These are phyloP conservation scores for Grosmannia huntii DNA, from an alignment of 2,329 filamentous ascomycete genomes.

Conservation along the genomic window DNA sequence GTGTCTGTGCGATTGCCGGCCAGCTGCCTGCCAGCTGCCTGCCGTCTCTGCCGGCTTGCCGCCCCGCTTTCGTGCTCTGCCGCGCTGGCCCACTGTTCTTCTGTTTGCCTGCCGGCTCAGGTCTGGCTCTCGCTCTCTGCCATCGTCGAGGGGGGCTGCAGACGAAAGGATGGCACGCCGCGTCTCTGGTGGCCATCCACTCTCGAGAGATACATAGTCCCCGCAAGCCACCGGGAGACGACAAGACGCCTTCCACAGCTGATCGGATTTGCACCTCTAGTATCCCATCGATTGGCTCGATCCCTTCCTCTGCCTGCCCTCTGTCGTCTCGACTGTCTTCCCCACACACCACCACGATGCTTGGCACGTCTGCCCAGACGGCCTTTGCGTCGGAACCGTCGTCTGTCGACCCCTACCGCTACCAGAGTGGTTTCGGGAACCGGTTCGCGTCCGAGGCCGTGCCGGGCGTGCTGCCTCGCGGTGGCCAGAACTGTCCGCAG, in stretches of 20 bases:
- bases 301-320: background rate
- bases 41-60: background rate
- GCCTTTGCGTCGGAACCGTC: background rate
- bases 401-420: conserved; percentile 30
- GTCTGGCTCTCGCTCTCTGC: background rate
- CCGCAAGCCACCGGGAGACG: background rate
- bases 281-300: background rate
- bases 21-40: too few relatives aligned
- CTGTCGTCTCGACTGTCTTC: too few relatives aligned
- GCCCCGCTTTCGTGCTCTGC: background rate
- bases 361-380: conserved; percentile 10
- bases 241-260: background rate
- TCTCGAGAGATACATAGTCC: background rate
- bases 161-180: background rate
- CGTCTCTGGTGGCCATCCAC: background rate
- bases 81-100: background rate
- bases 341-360: background rate
- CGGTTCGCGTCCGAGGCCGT: conserved; percentile 33
- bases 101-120: background rate
- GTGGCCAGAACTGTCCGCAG: conserved; percentile 32
- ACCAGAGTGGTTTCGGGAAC: conserved; percentile 45
- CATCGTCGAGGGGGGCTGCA: background rate
- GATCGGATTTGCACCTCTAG: too few relatives aligned
- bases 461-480: conserved; percentile 28
- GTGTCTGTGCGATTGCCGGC: too few relatives aligned